Evolutionary conservation across 73 alveolate species (phyloP).

Genomic region (Paramecium octaurelia): DNA sequence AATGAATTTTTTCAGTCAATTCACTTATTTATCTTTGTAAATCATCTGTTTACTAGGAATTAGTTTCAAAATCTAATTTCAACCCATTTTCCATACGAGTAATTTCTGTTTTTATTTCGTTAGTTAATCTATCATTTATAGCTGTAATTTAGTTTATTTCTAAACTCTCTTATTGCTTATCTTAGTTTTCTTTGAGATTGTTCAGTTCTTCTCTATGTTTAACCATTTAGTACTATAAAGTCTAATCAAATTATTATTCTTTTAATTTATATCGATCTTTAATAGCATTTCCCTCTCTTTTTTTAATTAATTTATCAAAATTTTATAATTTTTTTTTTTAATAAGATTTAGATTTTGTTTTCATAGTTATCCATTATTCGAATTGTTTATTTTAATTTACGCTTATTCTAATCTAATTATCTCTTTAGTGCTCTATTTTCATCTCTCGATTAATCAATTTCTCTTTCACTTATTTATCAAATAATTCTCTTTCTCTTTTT

Average conservation of each 20-base stretch:
- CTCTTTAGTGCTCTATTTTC: neutral
- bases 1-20: neutral
- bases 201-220: constrained; percentile 28
- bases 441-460: neutral
- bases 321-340: constrained; percentile 16
- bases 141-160: neutral
- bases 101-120: neutral
- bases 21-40: constrained; percentile 29
- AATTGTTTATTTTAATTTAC: constrained; percentile 35
- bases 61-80: constrained; percentile 7
- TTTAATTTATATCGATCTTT: constrained; percentile 14
- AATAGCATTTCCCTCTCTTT: constrained; percentile 15
- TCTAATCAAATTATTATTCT: constrained; percentile 42
- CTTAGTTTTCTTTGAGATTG: neutral
- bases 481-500: neutral
- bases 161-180: neutral
- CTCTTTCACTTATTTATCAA: constrained; percentile 48
- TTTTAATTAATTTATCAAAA: neutral
- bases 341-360: neutral
- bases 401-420: constrained; percentile 19
- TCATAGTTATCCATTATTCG: constrained; percentile 46
- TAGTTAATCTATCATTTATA: constrained; percentile 4
- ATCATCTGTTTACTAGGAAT: constrained; percentile 20
- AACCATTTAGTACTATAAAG: neutral
- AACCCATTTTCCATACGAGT: constrained; percentile 3